phyloP scores from a whole-genome alignment of 2,329 filamentous ascomycete genomes.

The Verticillium nonalfalfae region DNA sequence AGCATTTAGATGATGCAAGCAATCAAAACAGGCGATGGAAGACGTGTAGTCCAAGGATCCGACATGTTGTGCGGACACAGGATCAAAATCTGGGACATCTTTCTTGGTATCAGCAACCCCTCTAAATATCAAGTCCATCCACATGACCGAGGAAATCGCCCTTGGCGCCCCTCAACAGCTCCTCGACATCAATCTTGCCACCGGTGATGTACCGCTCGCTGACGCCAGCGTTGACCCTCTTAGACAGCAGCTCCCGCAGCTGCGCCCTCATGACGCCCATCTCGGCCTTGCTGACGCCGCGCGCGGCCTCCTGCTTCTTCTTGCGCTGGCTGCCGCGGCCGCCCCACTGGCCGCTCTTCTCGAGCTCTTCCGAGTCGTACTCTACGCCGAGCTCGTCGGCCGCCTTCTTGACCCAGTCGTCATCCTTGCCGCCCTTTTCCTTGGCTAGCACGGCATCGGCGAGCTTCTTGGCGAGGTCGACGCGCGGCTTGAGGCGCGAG shows the following conservation, averaged over 20 bases:
- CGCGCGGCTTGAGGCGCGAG: slow-evolving; percentile 66
- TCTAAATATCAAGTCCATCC: slow-evolving; percentile 28
- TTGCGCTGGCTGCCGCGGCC: slow-evolving; percentile 69
- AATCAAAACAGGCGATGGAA: too few species aligned
- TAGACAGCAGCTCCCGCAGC: slow-evolving; percentile 61
- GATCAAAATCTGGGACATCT: neutral
- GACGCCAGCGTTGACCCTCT: slow-evolving; percentile 79
- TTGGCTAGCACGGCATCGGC: slow-evolving; percentile 79
- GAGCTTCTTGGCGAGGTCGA: slow-evolving; percentile 78
- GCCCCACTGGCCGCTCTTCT: slow-evolving; percentile 52
- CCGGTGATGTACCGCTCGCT: slow-evolving; percentile 80
- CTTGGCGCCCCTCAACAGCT: slow-evolving; percentile 58
- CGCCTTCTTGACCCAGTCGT: slow-evolving; percentile 75
- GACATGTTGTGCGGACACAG: neutral
- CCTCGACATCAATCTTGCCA: slow-evolving; percentile 76
- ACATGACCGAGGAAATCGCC: slow-evolving; percentile 59
- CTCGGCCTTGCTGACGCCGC: slow-evolving; percentile 65
- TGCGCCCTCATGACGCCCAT: slow-evolving; percentile 64
- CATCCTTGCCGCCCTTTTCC: slow-evolving; percentile 77
- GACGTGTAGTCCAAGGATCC: too few species aligned
- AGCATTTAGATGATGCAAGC: too few species aligned
- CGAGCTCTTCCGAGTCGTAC: slow-evolving; percentile 85
- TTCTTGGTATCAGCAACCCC: too few species aligned
- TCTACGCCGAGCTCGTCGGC: slow-evolving; percentile 93
- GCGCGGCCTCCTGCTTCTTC: slow-evolving; percentile 66